Base-by-base conservation (phyloP, 495 filamentous ascomycete genomes). In the Extremus antarcticus region DNA sequence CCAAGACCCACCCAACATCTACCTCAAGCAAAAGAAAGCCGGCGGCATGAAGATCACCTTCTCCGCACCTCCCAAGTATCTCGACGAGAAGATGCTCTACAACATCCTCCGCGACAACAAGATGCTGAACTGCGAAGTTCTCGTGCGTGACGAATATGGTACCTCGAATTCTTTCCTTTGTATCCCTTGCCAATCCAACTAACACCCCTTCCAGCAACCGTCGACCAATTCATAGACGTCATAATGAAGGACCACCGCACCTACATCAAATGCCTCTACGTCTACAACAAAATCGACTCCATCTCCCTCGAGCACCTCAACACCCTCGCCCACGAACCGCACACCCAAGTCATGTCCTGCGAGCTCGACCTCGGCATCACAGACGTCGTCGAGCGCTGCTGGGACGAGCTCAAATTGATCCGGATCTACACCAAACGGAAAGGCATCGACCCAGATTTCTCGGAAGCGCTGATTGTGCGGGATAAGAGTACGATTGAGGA, bases 271-370 rank as follows among this genome's bases (percentile, higher is more conserved):
- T 83, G 82, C 65, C 78, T 99, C 22, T 99, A 99, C 72, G 94
- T 96, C 25, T 99, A 99, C 80, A 99, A 99, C 85, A 99, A 99
- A 72, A 94, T 99, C 74, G 94, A 99, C 75, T 85, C 82, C 68
- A 84, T 99, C 62, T 90, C 86, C 23, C 78, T 99, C 57, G 87
- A 95, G 61, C 94, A 90, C 74, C 79, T 99, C 17, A 87, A 99
- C 71, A 79, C 85, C 63, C 75, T 99, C 2, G 94, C 94, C 11
- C 84, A 87, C 51, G 94, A 99, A 68, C 87, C 88, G 2, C 77
- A 95, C 70, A 97, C 94, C 2, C 87, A 82, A 7, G 92, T 99
- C 57, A 99, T 99, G 94, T 87, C 82, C 66, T 99, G 94, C 71
- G 94, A 97, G 71, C 83, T 97, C 8, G 90, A 97, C 68, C 80